phyloP scores from a whole-genome alignment of 805 yeast genomes.

The Groenewaldozyma salmanticensis region DNA sequence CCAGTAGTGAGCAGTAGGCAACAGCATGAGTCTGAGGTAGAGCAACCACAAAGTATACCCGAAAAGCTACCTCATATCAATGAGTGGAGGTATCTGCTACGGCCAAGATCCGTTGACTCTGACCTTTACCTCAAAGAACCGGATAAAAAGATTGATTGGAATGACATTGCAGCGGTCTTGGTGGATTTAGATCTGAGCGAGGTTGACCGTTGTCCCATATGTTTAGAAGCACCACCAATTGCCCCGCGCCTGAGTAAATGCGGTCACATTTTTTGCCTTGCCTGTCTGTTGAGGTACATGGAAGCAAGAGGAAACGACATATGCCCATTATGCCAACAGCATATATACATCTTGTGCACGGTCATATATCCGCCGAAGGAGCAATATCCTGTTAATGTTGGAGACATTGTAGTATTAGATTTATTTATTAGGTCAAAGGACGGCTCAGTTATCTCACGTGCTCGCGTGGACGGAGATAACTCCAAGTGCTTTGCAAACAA shows the following conservation, averaged over 20 bases:
- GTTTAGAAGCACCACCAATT: conserved; percentile 10
- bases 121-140: neutral
- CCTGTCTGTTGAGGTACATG: conserved; percentile 7
- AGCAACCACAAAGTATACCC: neutral
- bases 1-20: neutral
- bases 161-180: conserved; percentile 4
- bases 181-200: conserved; percentile 8
- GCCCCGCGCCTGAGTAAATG: conserved; percentile 10
- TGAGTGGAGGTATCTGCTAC: conserved; percentile 8
- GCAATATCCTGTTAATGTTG: neutral
- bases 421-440: neutral
- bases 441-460: neutral
- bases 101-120: neutral
- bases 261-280: conserved; percentile 10
- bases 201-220: conserved; percentile 12
- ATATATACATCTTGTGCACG: conserved; percentile 5
- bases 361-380: neutral
- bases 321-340: conserved; percentile 10
- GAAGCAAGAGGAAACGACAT: neutral
- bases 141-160: conserved; percentile 5
- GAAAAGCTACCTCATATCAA: conserved; percentile 2
- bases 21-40: neutral
- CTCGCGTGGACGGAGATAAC: neutral
- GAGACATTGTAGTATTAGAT: conserved; percentile 1
- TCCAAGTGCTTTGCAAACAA: neutral